Evolutionary conservation across 2,329 filamentous ascomycete species (phyloP), one percentile per base, ranked within the genome.

Genomic region (Fusarium sp.): DNA sequence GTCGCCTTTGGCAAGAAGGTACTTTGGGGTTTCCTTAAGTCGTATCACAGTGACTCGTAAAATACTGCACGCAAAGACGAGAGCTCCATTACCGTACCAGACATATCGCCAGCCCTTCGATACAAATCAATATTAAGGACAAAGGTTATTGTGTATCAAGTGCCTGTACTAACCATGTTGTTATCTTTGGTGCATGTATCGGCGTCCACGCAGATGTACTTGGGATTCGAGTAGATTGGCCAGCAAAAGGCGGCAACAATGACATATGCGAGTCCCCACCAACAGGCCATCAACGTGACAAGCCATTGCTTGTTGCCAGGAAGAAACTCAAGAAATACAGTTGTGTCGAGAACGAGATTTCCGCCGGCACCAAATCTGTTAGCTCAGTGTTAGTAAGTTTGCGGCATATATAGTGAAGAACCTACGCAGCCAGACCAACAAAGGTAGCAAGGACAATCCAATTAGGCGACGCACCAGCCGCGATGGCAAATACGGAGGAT

Each of bases 1-100:
- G 9, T 50, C 32, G 0, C 56, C 43, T 2, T 37, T 37, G 2
- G 32, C 18, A 9, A 59, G 23, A 8, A 38, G 32, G 18, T 50
- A 59, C 43, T 59, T 59, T 6, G 56, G 56, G 13, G 56, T 59
- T 21, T 59, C 56, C 6, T 37, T 49, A 16, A 59, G 43, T 21
- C 43, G 43, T 18, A 59, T 59, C 19, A 59, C 43, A 2, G 43
- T 50, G 25, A 59, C 43, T 38, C 56, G 56, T 11, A 59, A 2
- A 19, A 59, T 30, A 2, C 42, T 50, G 11, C 32, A 50, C 6
- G 30, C 16, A 12, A 59, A 50, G 6, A 50, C 43, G 3, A 59
- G 42, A 19, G 56, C 23, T 6, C 56, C 56, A 23, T 50, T 50
- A 9, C 42, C 43, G 11, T 50, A 59, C 56, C 32, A 50, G 23